Evolutionary conservation across 2,329 filamentous ascomycete genomes (phyloP), one percentile per base, ranked within the genome.

Genomic region (Penicillium capsulatum): DNA sequence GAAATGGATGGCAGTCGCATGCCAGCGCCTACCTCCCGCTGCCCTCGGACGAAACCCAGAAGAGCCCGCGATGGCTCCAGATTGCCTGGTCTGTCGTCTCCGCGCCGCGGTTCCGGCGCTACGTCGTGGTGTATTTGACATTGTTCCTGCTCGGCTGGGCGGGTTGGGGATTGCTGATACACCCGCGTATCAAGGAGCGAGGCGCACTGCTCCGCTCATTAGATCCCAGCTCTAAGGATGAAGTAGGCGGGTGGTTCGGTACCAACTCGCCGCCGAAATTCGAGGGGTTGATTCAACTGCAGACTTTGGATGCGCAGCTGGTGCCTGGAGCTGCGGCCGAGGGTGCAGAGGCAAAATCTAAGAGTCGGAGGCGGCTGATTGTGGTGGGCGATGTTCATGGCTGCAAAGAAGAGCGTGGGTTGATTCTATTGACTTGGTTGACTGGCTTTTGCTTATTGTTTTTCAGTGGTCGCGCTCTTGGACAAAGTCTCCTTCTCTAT

Each of bases 361-460:
- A 59, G 29, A 63, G 48, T 41, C 35, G 68, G 15, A 79, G 76
- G 38, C 73, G 89, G 13, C 69, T 98, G 16, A 71, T 97, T 22
- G 73, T 97, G 45, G 73, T 97, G 22, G 91, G 92, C 38, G 92
- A 98, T 67, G 87, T 97, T 10, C 91, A 97, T 68, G 92, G 92
- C 34, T 92, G 92, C 71, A 79, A 79, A 52, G 62, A 76, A 9
- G 77, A 88, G 45, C 73, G 87, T 59, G 66, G 73, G 60, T 53
- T 31, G 28, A 10, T 28, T 20, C 13, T 19, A 16, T 8, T 13
- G 13, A 10, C 20, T 6, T 34, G n/a, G 24, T 31, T 29, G 9
- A 34, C 17, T 31, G 3, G 3, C 24, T 17, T 33, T 15, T 28
- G n/a, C 26, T 11, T 6, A 28, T 28, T 5, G 5, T n/a, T n/a